Evolutionary conservation across 352 stramenopile species (phyloP).

Genomic region (Pythium aristosporum): DNA sequence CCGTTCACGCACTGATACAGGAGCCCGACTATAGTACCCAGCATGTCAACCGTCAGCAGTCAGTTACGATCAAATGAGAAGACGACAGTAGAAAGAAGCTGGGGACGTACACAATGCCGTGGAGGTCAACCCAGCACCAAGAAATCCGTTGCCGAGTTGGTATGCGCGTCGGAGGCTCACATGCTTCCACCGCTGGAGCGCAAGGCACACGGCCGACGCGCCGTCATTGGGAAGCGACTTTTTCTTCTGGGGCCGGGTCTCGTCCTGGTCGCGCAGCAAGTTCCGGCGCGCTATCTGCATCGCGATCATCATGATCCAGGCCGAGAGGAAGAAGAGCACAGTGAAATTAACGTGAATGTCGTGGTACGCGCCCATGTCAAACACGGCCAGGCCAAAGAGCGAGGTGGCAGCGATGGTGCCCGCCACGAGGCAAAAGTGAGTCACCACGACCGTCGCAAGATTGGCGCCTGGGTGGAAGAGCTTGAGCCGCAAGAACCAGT

Average conservation of each 20-base stretch:
- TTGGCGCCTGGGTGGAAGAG: conserved; percentile 22
- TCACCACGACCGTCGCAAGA: conserved; percentile 5
- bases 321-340: conserved; percentile 70
- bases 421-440: conserved; percentile 25
- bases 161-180: conserved; percentile 52
- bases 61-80: too few species aligned
- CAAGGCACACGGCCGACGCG: conserved; percentile 10
- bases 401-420: conserved; percentile 41
- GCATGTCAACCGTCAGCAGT: neutral
- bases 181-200: conserved; percentile 51
- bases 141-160: conserved; percentile 45
- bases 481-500: conserved; percentile 66
- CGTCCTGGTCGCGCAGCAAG: conserved; percentile 39
- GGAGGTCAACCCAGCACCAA: conserved; percentile 49
- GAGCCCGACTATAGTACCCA: conserved; percentile 48
- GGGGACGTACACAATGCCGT: conserved; percentile 59
- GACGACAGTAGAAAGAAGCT: neutral
- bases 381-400: conserved; percentile 63
- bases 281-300: conserved; percentile 47
- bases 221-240: neutral
- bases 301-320: conserved; percentile 66
- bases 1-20: conserved; percentile 84
- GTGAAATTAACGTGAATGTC: conserved; percentile 73
- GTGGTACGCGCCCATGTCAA: conserved; percentile 78
- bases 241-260: conserved; percentile 26